Percentiles rank a stretch among this genome's conserved stretches.
phyloP scores from a whole-genome alignment of 2,329 filamentous ascomycete genomes.

The Sporothrix variecibatus region DNA sequence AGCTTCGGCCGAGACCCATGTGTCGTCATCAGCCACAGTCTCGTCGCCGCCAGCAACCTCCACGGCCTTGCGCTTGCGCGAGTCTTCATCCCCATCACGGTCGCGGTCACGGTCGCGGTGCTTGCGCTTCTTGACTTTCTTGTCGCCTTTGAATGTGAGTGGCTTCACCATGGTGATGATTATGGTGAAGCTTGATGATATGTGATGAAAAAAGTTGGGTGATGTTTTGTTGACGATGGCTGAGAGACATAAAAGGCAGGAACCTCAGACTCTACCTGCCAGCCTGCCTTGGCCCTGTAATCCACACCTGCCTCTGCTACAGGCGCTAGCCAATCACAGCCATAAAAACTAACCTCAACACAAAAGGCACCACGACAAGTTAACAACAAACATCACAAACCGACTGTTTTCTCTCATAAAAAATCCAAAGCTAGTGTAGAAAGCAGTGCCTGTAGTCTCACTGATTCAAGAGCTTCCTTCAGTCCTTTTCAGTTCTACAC shows the following conservation, averaged over 20 bases:
- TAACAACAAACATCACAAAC: background rate
- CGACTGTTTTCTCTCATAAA: too few species aligned
- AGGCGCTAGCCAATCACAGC: conserved; percentile 15
- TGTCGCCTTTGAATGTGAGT: conserved; percentile 95
- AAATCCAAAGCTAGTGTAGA: too few species aligned
- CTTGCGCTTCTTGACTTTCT: conserved; percentile 91
- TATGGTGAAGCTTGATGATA: background rate
- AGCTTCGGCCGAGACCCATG: conserved; percentile 84
- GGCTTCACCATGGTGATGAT: conserved; percentile 74
- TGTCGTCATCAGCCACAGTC: conserved; percentile 67
- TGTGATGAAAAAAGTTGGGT: background rate
- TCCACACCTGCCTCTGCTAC: background rate
- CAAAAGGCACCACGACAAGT: background rate
- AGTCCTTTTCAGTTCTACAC: too few species aligned
- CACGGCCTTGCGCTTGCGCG: conserved; percentile 41
- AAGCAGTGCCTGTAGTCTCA: too few species aligned
- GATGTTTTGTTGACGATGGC: background rate
- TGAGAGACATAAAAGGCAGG: background rate
- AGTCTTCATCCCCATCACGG: conserved; percentile 44
- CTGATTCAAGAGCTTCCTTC: too few species aligned
- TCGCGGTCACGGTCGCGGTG: conserved; percentile 60
- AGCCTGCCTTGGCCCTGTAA: background rate
- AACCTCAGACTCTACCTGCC: too few species aligned
- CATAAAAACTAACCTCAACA: background rate
- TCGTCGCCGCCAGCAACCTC: conserved; percentile 41